Conservation (phyloP, 2,329 filamentous ascomycete genomes). For the Metarhizium sp. region DNA sequence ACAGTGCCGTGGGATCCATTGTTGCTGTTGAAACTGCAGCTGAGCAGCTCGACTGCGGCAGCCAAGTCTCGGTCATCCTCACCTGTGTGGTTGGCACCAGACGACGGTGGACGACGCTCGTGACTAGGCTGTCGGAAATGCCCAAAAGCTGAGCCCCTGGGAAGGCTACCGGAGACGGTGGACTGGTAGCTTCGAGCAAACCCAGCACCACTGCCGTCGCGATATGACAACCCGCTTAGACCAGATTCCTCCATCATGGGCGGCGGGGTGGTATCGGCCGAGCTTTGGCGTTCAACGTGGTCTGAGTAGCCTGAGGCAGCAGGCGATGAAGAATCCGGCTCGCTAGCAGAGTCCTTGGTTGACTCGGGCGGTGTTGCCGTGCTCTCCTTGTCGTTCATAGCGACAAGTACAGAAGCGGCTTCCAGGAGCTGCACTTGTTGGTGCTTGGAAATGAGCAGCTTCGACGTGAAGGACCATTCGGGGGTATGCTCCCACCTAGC, state of each 20-base stretch:
- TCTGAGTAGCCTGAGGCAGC: slow-evolving; percentile 75
- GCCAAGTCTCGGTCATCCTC: slow-evolving; percentile 83
- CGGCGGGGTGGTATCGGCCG: slow-evolving; percentile 85
- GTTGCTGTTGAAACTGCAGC: slow-evolving; percentile 80
- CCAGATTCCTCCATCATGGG: slow-evolving; percentile 60
- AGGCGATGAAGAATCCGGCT: slow-evolving; percentile 74
- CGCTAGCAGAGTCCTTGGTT: slow-evolving; percentile 62
- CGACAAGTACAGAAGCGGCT: slow-evolving; percentile 89
- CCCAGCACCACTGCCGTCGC: slow-evolving; percentile 46
- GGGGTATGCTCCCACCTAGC: slow-evolving; percentile 96
- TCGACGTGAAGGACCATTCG: slow-evolving; percentile 94
- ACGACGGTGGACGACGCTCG: slow-evolving; percentile 69
- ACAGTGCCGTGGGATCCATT: slow-evolving; percentile 54
- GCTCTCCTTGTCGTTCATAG: slow-evolving; percentile 61
- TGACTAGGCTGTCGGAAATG: slow-evolving; percentile 67
- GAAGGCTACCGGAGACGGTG: slow-evolving; percentile 39
- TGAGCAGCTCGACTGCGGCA: slow-evolving; percentile 81
- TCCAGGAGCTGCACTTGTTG: slow-evolving; percentile 97
- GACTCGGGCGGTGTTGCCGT: slow-evolving; percentile 55
- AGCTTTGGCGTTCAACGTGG: slow-evolving; percentile 68
- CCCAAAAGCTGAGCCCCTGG: slow-evolving; percentile 34
- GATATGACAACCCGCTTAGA: slow-evolving; percentile 40
- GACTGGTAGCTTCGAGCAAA: slow-evolving; percentile 80
- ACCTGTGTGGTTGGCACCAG: slow-evolving; percentile 63
- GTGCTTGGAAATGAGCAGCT: slow-evolving; percentile 97